These are phyloP conservation scores for Mortierella sp. DNA, from an alignment of 371 early-diverging fungal species.

Conservation along the genomic window DNA sequence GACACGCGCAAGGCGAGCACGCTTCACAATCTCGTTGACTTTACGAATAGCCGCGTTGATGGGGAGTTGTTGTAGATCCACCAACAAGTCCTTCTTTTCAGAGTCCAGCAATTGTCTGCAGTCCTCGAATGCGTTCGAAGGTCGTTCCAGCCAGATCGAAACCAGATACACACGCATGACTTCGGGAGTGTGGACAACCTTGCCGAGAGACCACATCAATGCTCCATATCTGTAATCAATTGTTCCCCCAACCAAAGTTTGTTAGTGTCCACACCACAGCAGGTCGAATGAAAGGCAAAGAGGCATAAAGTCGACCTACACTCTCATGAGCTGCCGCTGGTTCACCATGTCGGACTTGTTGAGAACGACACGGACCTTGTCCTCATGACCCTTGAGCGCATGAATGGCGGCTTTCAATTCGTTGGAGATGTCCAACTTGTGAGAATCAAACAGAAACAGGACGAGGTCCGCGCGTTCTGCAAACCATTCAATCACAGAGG, in stretches of 20 bases:
- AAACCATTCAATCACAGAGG: slow-evolving; percentile 86
- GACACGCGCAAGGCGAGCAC: slow-evolving; percentile 81
- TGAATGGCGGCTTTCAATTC: slow-evolving; percentile 87
- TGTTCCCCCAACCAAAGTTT: too few species aligned
- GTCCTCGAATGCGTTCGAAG: slow-evolving; percentile 78
- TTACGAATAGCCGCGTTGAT: slow-evolving; percentile 86
- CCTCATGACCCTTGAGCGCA: slow-evolving; percentile 83
- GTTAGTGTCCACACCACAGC: too few species aligned
- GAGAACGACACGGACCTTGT: slow-evolving; percentile 85
- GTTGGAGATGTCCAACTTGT: slow-evolving; percentile 90
- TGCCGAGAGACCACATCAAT: slow-evolving; percentile 94
- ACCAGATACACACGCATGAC: slow-evolving; percentile 88
- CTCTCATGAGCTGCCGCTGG: slow-evolving; percentile 89
- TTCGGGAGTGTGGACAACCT: slow-evolving; percentile 89
- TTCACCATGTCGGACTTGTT: slow-evolving; percentile 91
- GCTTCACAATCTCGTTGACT: slow-evolving; percentile 91
- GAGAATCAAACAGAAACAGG: slow-evolving; percentile 86
- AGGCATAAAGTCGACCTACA: too few species aligned
- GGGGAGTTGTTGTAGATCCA: slow-evolving; percentile 79
- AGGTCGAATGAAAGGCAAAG: too few species aligned
- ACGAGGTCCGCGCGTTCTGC: slow-evolving; percentile 88
- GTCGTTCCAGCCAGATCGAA: slow-evolving; percentile 85
- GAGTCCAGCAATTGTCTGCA: slow-evolving; percentile 74
- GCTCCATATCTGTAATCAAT: too few species aligned
- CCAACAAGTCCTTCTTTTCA: slow-evolving; percentile 82